Conservation (phyloP, 179 eudicot genomes). For the Patellifolia procumbens region DNA sequence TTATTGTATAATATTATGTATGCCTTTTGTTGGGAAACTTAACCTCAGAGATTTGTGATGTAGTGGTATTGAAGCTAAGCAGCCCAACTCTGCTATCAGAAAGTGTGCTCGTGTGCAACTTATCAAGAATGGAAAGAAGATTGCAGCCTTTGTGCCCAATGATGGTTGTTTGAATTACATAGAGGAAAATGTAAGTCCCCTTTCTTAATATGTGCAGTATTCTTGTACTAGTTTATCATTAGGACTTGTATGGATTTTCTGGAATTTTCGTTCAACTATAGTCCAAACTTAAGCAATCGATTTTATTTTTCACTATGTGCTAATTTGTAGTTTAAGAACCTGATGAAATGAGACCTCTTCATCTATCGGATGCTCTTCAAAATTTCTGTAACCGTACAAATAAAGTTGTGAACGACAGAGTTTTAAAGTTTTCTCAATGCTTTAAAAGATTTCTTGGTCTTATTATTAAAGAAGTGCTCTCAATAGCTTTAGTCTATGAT, state of each 20-base stretch:
- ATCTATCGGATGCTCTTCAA: not conserved
- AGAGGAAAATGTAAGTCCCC: conserved; percentile 35
- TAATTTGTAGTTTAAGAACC: not conserved
- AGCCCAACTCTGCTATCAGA: conserved; percentile 43
- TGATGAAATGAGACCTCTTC: not conserved
- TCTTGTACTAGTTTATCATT: not conserved
- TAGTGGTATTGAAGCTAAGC: conserved; percentile 47
- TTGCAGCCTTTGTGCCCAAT: conserved; percentile 43
- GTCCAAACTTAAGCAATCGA: not conserved
- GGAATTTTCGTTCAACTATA: not conserved
- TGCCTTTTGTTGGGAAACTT: not conserved
- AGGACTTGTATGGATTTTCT: not conserved
- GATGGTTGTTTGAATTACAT: conserved; percentile 48
- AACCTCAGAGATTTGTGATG: not conserved
- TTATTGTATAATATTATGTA: not conserved
- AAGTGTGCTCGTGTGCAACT: conserved; percentile 43
- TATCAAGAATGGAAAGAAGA: conserved; percentile 42
- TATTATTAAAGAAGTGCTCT: not conserved
- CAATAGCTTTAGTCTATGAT: not conserved
- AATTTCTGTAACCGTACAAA: not conserved
- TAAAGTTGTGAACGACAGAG: not conserved
- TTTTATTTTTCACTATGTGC: not conserved
- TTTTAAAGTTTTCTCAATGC: not conserved
- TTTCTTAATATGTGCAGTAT: not conserved
- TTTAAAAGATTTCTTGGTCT: not conserved